Evolutionary conservation across 2,329 filamentous ascomycete genomes (phyloP), one percentile per base, ranked within the genome.

Genomic region (Alternaria triticimaculans): DNA sequence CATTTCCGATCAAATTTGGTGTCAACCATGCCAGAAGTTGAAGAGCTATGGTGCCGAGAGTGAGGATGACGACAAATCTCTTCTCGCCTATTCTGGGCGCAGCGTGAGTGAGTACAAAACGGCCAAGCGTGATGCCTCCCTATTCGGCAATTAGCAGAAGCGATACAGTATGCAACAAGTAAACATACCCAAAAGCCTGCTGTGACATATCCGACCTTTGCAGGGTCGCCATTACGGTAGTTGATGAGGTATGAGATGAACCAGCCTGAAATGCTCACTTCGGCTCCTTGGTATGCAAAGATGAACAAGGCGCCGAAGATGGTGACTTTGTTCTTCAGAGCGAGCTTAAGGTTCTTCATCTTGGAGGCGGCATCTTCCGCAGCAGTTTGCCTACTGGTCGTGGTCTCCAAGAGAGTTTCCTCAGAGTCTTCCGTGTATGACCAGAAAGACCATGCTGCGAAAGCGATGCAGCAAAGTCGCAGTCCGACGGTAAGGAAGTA

Each of bases 181-280:
- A 11, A 10, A 62, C 89, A 86, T 43, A 82, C 86, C 86, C 87
- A 89, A 75, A 89, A 89, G 6, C 86, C 87, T 2, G 92, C 85
- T 2, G 91, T 93, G 21, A 96, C 91, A 77, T 96, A 96, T 37
- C 93, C 93, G 18, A 96, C 91, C 4, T 86, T 84, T 0, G 86
- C 83, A 7, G 92, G 91, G 70, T 91, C 85, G 14, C 92, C 92
- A 60, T 88, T 83, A 41, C 92, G 89, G 66, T 89, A 87, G 54
- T 87, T 86, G 78, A 96, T 93, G 43, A 96, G 83, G 82, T 94
- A 96, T 3, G 91, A 93, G 65, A 95, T 93, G 53, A 95, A 90
- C 93, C 93, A 96, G 57, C 93, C 92, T 0, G 90, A 92, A 67
- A 95, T 92, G 14, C 89, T 90, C 15, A 96, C 92, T 80, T 96